phyloP scores from a whole-genome alignment of 306 rosid species.

The Gillenia trifoliata region DNA sequence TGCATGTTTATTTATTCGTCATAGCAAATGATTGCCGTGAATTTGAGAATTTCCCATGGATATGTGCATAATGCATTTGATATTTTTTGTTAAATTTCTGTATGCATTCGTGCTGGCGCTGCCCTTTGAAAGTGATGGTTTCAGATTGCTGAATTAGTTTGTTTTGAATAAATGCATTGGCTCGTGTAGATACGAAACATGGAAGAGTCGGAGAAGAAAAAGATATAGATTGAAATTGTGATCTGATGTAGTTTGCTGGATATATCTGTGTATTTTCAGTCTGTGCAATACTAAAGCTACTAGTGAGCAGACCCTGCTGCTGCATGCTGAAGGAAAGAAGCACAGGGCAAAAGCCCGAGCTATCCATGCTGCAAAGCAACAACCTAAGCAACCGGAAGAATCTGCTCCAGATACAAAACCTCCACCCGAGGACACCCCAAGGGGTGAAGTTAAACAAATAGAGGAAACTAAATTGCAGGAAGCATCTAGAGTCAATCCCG shows the following conservation, averaged over 20 bases:
- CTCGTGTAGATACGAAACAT: background rate
- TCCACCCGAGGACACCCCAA: conserved; percentile 30
- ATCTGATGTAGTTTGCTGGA: conserved; percentile 8
- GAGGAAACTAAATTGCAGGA: conserved; percentile 34
- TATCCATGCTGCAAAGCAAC: conserved; percentile 57
- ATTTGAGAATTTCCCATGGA: background rate
- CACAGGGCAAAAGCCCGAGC: conserved; percentile 84
- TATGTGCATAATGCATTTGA: background rate
- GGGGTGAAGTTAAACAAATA: conserved; percentile 21
- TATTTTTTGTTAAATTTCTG: background rate
- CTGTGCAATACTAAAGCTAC: conserved; percentile 85
- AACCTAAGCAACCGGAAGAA: conserved; percentile 34
- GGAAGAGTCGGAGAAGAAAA: conserved; percentile 2
- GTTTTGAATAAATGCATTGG: conserved; percentile 4
- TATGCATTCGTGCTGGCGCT: background rate
- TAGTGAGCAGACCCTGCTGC: conserved; percentile 79
- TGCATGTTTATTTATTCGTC: background rate
- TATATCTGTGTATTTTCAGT: conserved; percentile 43
- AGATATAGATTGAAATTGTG: background rate
- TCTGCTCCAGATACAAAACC: conserved; percentile 34
- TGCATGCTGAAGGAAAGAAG: conserved; percentile 98
- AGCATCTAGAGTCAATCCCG: conserved; percentile 20
- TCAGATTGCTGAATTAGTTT: background rate
- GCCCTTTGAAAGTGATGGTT: background rate
- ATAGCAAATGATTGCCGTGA: too few relatives aligned